Evolutionary conservation across 176 grass and related monocot genomes (phyloP), one percentile per base, ranked within the genome.

Genomic region (Cenchrus fungigraminus): DNA sequence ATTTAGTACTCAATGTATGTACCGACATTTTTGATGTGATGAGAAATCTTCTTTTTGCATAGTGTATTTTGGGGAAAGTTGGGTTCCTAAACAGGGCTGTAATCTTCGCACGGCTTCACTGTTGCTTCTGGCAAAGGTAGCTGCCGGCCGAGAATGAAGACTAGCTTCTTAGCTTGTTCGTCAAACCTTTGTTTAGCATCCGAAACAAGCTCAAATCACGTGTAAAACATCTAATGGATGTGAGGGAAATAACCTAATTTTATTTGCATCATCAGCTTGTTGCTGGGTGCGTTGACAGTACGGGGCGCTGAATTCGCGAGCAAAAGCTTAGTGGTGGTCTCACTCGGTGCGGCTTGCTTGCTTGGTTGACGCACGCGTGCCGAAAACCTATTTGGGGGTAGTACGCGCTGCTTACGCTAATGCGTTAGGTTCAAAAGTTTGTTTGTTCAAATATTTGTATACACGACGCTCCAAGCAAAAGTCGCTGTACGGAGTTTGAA

Each of bases 371-470:
- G 81, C 66, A 67, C 49, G 37, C 43, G 44, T 10, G n/a, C 59
- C 59, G 22, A 5, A 65, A 58, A 53, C 71, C 17, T 66, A 76
- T 32, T 9, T 6, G 63, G 78, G 63, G 37, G 37, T 40, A 40
- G 78, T n/a, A 74, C 78, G 68, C 42, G 67, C 32, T 57, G 28
- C 59, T 42, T 79, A 65, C 37, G 78, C 47, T 86, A 90, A 65
- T 90, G 88, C 72, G 71, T 67, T 77, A 82, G 72, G 83, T 86
- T 55, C 85, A 37, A 71, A 82, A 82, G 62, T 49, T 82, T 82
- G 25, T 25, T 25, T 25, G 25, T 50, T 7, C 55, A 81, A 82
- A 55, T 55, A 71, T 64, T 89, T 77, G 61, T 85, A 77, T 79
- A 57, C 11, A 6, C 20, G 0, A 68, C 46, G 28, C 31, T 12